A percentile compares a stretch with the other conserved stretches of the same genome.
Conservation (phyloP, 257 asterid species). For the Cynanchum wilfordii region DNA sequence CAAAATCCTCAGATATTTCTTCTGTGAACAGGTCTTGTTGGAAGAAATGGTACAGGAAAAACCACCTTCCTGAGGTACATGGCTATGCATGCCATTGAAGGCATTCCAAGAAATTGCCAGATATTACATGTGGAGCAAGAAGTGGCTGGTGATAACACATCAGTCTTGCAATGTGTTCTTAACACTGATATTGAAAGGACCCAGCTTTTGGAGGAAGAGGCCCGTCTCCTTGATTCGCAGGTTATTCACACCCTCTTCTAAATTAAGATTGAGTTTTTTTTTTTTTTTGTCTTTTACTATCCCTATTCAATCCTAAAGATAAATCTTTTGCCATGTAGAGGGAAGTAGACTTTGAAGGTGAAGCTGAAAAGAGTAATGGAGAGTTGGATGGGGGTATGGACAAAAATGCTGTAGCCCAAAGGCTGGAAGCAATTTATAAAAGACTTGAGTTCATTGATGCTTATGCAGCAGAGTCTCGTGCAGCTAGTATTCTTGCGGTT, state of each 20-base stretch:
- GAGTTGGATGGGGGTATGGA: slow-evolving; percentile 41
- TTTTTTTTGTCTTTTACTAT: slow-evolving; percentile 6
- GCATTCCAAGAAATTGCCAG: slow-evolving; percentile 94
- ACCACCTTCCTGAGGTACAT: slow-evolving; percentile 92
- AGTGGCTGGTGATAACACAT: slow-evolving; percentile 79
- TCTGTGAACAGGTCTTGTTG: slow-evolving; percentile 74
- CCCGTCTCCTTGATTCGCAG: slow-evolving; percentile 69
- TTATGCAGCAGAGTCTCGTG: slow-evolving; percentile 96
- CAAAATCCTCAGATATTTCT: background rate
- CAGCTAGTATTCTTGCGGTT: slow-evolving; percentile 97
- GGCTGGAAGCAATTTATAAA: slow-evolving; percentile 84
- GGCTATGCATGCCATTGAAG: slow-evolving; percentile 98
- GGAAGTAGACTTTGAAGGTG: slow-evolving; percentile 51
- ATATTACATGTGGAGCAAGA: slow-evolving; percentile 98
- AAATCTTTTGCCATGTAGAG: slow-evolving; percentile 37
- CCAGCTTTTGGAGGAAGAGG: slow-evolving; percentile 83
- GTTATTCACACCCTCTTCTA: slow-evolving; percentile 33
- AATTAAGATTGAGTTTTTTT: background rate
- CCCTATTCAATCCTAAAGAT: background rate
- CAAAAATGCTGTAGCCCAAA: slow-evolving; percentile 51
- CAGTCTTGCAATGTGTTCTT: slow-evolving; percentile 88
- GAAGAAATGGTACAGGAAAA: slow-evolving; percentile 98
- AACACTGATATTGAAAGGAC: slow-evolving; percentile 81
- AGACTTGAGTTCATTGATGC: slow-evolving; percentile 95
- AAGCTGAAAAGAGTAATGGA: slow-evolving; percentile 43